Percentiles rank a stretch among this genome's conserved stretches.
Conservation (phyloP, 2,329 filamentous ascomycete genomes). For the Exophiala mesophila region DNA sequence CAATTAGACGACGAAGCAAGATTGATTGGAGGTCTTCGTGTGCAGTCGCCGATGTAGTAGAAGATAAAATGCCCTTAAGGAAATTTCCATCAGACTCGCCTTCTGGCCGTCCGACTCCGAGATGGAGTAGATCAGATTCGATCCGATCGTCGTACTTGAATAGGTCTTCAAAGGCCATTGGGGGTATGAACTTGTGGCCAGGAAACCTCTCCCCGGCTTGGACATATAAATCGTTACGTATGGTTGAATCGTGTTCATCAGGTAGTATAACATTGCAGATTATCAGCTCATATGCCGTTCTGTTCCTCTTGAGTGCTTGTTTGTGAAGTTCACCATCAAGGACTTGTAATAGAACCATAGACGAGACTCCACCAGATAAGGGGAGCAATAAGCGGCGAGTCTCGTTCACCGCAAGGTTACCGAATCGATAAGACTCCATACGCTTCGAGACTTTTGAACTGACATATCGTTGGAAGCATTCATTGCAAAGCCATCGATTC, state of each 20-base stretch:
- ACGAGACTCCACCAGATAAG: constrained; percentile 78
- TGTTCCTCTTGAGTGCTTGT: constrained; percentile 57
- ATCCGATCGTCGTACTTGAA: constrained; percentile 40
- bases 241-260: neutral
- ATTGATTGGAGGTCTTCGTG: constrained; percentile 67
- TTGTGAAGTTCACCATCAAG: constrained; percentile 64
- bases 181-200: constrained; percentile 55
- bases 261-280: constrained; percentile 40
- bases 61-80: constrained; percentile 53
- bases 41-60: constrained; percentile 68
- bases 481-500: constrained; percentile 55
- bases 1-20: constrained; percentile 66
- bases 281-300: constrained; percentile 61
- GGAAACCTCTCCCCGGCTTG: constrained; percentile 58
- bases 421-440: constrained; percentile 59
- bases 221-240: constrained; percentile 40
- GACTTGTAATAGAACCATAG: constrained; percentile 69
- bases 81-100: constrained; percentile 37
- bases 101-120: constrained; percentile 14
- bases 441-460: constrained; percentile 75
- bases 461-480: constrained; percentile 75
- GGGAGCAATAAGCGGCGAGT: constrained; percentile 64
- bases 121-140: constrained; percentile 12
- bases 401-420: constrained; percentile 33
- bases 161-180: constrained; percentile 59